Percentiles rank a stretch among this genome's conserved stretches.
Evolutionary conservation across 371 early-diverging fungal species (phyloP).

Genomic region (Lichtheimia corymbifera): DNA sequence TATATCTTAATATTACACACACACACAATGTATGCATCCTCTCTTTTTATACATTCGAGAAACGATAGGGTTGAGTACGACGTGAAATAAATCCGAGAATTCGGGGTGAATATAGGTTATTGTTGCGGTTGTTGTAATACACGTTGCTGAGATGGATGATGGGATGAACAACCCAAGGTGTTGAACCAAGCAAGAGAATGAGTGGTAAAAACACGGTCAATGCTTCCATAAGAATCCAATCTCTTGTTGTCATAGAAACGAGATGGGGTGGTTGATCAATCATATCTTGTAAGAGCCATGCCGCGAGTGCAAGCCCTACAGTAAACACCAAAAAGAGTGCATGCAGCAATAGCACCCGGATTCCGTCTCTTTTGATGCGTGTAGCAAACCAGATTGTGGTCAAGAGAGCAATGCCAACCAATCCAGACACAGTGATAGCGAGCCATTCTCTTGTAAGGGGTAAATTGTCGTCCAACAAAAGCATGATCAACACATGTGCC

Average conservation of each 20-base stretch:
- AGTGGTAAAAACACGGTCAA: slow-evolving; percentile 8
- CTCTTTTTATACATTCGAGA: neutral
- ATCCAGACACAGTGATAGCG: neutral
- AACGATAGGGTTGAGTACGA: too few species aligned
- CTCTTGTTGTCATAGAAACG: neutral
- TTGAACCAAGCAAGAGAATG: neutral
- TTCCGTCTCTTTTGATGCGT: too few species aligned
- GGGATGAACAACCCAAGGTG: neutral
- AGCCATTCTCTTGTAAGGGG: slow-evolving; percentile 4
- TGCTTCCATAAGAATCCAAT: slow-evolving; percentile 14
- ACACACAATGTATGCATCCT: neutral
- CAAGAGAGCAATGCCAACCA: neutral
- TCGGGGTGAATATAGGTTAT: neutral
- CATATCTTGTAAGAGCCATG: slow-evolving; percentile 23
- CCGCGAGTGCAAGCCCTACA: slow-evolving; percentile 16
- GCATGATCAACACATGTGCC: neutral
- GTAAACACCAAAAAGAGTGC: slow-evolving; percentile 20
- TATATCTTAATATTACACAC: neutral
- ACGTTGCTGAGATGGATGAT: neutral
- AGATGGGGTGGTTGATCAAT: neutral
- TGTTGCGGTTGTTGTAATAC: neutral
- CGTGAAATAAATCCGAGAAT: too few species aligned
- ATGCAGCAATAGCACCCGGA: slow-evolving; percentile 5
- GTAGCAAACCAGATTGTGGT: neutral
- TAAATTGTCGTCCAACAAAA: neutral